A percentile compares a stretch with the other conserved stretches of the same genome.
Conservation (phyloP, 495 filamentous ascomycete species). For the Aspergillus coremiiformis region DNA sequence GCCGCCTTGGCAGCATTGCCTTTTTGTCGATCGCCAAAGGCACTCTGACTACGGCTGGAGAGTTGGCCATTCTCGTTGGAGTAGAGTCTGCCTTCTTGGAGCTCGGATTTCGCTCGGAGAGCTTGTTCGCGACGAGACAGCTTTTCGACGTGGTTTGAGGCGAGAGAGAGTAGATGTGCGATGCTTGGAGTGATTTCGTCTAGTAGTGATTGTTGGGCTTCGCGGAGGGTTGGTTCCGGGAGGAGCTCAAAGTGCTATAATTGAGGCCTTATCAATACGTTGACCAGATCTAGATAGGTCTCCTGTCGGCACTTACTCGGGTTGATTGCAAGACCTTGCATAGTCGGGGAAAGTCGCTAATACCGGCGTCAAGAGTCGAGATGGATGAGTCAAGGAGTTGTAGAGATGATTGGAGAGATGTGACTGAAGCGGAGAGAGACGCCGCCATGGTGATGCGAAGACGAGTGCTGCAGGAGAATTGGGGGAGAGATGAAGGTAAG, state of each 20-base stretch:
- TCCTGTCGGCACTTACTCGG: conserved; percentile 38
- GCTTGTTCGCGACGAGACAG: conserved; percentile 62
- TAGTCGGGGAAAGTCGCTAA: conserved; percentile 68
- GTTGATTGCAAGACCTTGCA: conserved; percentile 64
- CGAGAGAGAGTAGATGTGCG: conserved; percentile 53
- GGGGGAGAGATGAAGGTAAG: no score
- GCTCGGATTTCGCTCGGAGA: conserved; percentile 61
- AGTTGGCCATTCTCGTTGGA: conserved; percentile 31
- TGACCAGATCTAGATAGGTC: neutral
- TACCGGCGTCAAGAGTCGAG: conserved; percentile 60
- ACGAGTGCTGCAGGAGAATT: neutral
- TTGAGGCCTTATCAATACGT: neutral
- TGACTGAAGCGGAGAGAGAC: conserved; percentile 57
- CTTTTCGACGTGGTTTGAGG: conserved; percentile 62
- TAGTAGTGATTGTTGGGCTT: conserved; percentile 61
- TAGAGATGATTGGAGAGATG: conserved; percentile 62
- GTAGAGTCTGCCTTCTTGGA: conserved; percentile 60
- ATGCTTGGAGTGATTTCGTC: conserved; percentile 73
- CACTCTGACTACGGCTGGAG: conserved; percentile 15
- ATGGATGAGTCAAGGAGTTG: conserved; percentile 68
- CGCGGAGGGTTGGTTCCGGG: conserved; percentile 56
- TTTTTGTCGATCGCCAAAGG: conserved; percentile 21
- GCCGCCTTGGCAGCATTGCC: conserved; percentile 45
- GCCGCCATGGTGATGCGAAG: conserved; percentile 27
- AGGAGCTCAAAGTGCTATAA: conserved; percentile 75